Evolutionary conservation across 805 yeast species (phyloP).

Genomic region (Metschnikowia continentalis): DNA sequence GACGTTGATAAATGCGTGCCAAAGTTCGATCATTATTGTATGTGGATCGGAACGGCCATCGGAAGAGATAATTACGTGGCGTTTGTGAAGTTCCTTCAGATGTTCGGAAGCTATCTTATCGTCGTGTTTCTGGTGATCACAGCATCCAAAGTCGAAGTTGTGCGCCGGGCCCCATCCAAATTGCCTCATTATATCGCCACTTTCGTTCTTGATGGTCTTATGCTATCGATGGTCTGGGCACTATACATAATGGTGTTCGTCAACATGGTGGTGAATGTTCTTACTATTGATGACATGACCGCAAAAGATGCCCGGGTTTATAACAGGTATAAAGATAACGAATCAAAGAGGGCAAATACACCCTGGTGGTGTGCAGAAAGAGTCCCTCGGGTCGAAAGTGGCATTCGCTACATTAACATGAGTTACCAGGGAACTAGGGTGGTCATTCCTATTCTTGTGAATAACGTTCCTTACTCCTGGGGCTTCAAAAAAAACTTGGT

Average conservation of each 20-base stretch:
- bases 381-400: slow-evolving; percentile 27
- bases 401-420: slow-evolving; percentile 43
- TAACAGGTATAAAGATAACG: slow-evolving; percentile 10
- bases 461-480: slow-evolving; percentile 32
- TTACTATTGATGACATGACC: slow-evolving; percentile 58
- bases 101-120: slow-evolving; percentile 35
- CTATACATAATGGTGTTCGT: slow-evolving; percentile 41
- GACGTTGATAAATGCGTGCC: slow-evolving; percentile 56
- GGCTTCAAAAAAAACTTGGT: slow-evolving; percentile 36
- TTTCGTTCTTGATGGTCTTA: slow-evolving; percentile 41
- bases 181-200: slow-evolving; percentile 50
- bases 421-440: slow-evolving; percentile 28
- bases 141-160: slow-evolving; percentile 20
- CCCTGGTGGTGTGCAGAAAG: slow-evolving; percentile 16
- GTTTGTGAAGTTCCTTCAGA: slow-evolving; percentile 51
- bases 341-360: background rate
- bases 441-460: slow-evolving; percentile 31
- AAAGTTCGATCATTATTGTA: slow-evolving; percentile 79
- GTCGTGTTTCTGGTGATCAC: slow-evolving; percentile 21
- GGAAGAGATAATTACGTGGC: slow-evolving; percentile 62
- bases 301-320: slow-evolving; percentile 28
- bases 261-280: slow-evolving; percentile 45
- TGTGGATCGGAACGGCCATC: slow-evolving; percentile 69
- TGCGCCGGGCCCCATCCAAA: slow-evolving; percentile 19
- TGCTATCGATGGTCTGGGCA: slow-evolving; percentile 42